Base-by-base conservation (phyloP, 768 basidiomycete species). In the Amanita fuliginea region DNA sequence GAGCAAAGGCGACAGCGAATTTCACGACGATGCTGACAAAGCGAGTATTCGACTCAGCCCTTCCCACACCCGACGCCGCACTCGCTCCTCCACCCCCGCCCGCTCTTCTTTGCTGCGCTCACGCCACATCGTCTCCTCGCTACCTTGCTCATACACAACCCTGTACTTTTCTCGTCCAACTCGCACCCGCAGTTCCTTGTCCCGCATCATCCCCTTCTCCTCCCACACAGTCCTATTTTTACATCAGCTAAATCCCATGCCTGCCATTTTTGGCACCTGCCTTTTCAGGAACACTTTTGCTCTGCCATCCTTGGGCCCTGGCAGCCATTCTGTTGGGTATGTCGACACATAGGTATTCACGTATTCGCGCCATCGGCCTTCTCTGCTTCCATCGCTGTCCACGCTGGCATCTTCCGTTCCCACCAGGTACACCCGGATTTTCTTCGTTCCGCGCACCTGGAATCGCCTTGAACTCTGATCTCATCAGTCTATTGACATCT, bases 341-440 rank as follows among this genome's bases (percentile, higher is more conserved):
- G 69, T 73, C 69, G 83, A 73, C 54, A 84, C 80, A 57, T 81
- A 91, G 34, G 81, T 80, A 57, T 80, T 78, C 51, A 83, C 67
- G 57, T 91, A 89, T 60, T 78, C 82, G 43, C 77, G 66, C 87
- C 88, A 90, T 46, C 86, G 78, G 39, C 67, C 70, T 13, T 64
- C 51, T 32, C 70, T 57, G 9, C 71, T 67, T 41, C 72, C 73
- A 46, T 76, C 76, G 19, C 73, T 73, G 52, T 76, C 71, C 42
- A 78, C 70, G 56, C 83, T 88, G 22, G 84, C 74, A 60, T 89
- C 86, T 47, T 77, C 73, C 21, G 69, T 41, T 22, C 77, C 73
- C 51, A 84, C 69, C 45, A 89, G 65, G 54, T 78, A 77, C 33
- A 89, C 68, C 47, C 67, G 69, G 65, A 89, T 75, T 49, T 62